Conservation (phyloP, 192 early-diverging fungal genomes). For the Coemansia umbellata region DNA sequence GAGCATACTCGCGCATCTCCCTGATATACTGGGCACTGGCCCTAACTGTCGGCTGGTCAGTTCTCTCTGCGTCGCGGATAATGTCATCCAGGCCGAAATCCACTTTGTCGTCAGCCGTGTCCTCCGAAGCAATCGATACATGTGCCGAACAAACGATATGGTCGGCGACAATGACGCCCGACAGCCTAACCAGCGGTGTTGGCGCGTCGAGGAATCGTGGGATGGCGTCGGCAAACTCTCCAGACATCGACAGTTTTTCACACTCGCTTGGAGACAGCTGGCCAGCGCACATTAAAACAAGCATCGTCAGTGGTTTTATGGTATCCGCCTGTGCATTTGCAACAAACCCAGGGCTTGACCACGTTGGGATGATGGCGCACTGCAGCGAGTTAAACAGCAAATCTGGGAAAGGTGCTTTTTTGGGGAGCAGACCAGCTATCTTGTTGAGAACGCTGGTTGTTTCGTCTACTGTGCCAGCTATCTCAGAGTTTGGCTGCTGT, state of each 20-base stretch:
- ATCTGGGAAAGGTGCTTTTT: not conserved
- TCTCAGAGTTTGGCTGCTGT: not conserved
- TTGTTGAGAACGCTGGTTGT: no score
- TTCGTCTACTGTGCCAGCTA: no score
- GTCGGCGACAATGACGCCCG: constrained; percentile 41
- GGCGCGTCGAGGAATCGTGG: constrained; percentile 42
- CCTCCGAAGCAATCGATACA: not conserved
- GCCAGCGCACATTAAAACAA: constrained; percentile 25
- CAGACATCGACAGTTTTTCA: constrained; percentile 12
- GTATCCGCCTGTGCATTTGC: constrained; percentile 3
- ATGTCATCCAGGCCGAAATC: constrained; percentile 48
- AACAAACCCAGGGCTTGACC: constrained; percentile 25
- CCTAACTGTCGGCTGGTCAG: not conserved
- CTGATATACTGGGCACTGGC: constrained; percentile 37
- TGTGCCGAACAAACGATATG: not conserved
- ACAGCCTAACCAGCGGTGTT: constrained; percentile 18
- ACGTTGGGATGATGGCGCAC: constrained; percentile 20
- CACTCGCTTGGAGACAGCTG: constrained; percentile 9
- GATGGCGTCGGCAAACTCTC: constrained; percentile 30
- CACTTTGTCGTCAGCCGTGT: not conserved
- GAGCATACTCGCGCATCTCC: constrained; percentile 16
- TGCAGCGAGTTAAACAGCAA: constrained; percentile 10
- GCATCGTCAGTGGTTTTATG: constrained; percentile 14
- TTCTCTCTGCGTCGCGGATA: constrained; percentile 16
- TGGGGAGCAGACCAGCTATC: no score